Percentiles rank a stretch among this genome's conserved stretches.
These are phyloP conservation scores for Phyllosticta paracitricarpa DNA, from an alignment of 2,329 filamentous ascomycete species.

Conservation along the genomic window DNA sequence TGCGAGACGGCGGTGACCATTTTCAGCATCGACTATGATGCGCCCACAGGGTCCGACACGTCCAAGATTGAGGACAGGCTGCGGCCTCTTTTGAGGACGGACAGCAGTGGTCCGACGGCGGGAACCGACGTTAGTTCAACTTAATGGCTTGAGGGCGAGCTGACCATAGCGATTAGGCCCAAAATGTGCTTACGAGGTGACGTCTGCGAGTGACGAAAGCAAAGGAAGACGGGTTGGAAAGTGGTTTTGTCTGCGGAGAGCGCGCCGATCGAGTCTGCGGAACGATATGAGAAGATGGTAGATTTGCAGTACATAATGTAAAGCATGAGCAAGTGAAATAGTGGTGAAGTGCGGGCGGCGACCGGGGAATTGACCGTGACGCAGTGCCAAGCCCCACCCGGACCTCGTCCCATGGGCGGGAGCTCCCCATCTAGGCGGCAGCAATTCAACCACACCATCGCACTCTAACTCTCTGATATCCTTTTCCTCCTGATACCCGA, in stretches of 20 bases:
- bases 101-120: neutral
- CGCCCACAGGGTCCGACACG: conserved; percentile 29
- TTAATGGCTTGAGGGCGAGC: neutral
- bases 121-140: neutral
- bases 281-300: neutral
- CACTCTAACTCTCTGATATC: neutral
- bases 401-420: neutral
- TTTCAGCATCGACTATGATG: conserved; percentile 44
- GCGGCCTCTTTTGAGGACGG: neutral
- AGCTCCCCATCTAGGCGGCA: neutral
- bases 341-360: neutral
- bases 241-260: neutral
- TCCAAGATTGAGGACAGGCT: conserved; percentile 13
- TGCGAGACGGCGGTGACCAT: conserved; percentile 33
- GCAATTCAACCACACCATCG: neutral
- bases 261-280: neutral
- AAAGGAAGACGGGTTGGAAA: neutral
- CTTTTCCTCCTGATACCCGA: conserved; percentile 2
- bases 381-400: neutral
- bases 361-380: neutral
- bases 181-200: neutral
- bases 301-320: neutral
- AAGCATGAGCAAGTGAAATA: neutral
- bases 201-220: neutral
- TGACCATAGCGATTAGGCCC: neutral